Evolutionary conservation across 2,329 filamentous ascomycete species (phyloP), one percentile per base, ranked within the genome.

Genomic region (Lasiodiplodia gonubiensis): DNA sequence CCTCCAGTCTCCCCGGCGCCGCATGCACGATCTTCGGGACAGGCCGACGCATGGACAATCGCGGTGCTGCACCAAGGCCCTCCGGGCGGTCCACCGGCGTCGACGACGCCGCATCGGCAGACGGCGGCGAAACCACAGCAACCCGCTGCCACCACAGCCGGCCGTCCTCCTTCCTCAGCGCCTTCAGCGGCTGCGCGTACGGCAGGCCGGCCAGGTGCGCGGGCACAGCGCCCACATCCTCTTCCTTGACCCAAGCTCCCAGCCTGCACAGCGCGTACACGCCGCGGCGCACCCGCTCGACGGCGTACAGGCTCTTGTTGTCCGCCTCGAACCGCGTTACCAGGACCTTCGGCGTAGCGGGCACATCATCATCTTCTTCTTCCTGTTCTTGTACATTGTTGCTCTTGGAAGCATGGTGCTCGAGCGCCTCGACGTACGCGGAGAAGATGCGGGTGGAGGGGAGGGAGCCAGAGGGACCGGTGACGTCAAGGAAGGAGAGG

Each of bases 221-320:
- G 3, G 68, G 55, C 21, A 69, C 72, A 61, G 73, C 72, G 74
- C 73, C 76, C 16, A 75, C 65, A 57, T 69, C 74, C 68, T 73
- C 54, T 63, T 90, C 74, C 69, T 89, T 85, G 25, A 91, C 83
- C 89, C 90, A 92, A 23, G 81, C 77, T 2, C 87, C 89, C 52
- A 95, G 80, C 72, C 86, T 89, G 76, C 89, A 93, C 30, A 92
- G 75, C 12, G 87, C 86, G 75, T 92, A 94, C 3, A 90, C 80
- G 0, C 85, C 85, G 55, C 80, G 77, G 18, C 83, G 80, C 42
- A 91, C 87, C 27, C 87, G 84, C 79, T 94, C 91, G 37, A 94
- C 92, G 66, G 88, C 88, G 91, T 94, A 97, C 2, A 98, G 77
- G 0, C 89, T 87, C 79, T 92, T 91, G 70, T 92, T 91, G 70